Evolutionary conservation across 2,329 filamentous ascomycete species (phyloP).

Genomic region (Sarocladiaceae sp.): DNA sequence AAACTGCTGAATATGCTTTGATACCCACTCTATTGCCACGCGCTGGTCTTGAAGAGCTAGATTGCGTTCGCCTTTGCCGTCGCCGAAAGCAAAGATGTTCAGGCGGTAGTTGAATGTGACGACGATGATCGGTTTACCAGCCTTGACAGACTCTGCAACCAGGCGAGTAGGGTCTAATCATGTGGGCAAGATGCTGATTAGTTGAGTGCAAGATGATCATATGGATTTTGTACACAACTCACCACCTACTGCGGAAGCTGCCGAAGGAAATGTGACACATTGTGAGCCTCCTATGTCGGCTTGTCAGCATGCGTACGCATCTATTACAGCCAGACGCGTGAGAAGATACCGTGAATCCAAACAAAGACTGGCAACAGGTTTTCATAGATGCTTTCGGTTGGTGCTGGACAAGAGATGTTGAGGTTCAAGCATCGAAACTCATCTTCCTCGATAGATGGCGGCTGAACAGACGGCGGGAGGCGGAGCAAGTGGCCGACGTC

Average conservation of each 20-base stretch:
- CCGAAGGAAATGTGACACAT: conserved; percentile 35
- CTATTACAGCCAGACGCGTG: not conserved
- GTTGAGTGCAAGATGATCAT: not conserved
- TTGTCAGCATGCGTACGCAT: accelerated
- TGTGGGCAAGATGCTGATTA: not conserved
- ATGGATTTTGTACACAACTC: conserved; percentile 9
- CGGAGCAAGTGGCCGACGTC: conserved; percentile 37
- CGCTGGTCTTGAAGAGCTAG: conserved; percentile 29
- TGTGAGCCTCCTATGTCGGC: conserved; percentile 31
- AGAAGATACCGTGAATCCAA: conserved; percentile 36
- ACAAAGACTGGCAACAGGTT: conserved; percentile 30
- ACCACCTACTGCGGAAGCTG: conserved; percentile 35
- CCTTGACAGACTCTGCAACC: conserved; percentile 26
- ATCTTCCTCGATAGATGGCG: conserved; percentile 24
- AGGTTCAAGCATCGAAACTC: conserved; percentile 38
- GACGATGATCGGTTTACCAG: conserved; percentile 16
- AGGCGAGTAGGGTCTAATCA: conserved; percentile 25
- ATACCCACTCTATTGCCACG: conserved; percentile 25
- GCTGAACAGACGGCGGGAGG: conserved; percentile 25
- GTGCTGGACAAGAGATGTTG: conserved; percentile 28
- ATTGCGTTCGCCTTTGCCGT: conserved; percentile 28
- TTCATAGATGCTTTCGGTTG: not conserved
- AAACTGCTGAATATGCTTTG: conserved; percentile 19
- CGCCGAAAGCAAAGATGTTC: conserved; percentile 33
- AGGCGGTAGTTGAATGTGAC: conserved; percentile 19